A percentile compares a stretch with the other conserved stretches of the same genome.
These are phyloP conservation scores for Ligustrum vulgare DNA, from an alignment of 257 asterid species.

Conservation along the genomic window DNA sequence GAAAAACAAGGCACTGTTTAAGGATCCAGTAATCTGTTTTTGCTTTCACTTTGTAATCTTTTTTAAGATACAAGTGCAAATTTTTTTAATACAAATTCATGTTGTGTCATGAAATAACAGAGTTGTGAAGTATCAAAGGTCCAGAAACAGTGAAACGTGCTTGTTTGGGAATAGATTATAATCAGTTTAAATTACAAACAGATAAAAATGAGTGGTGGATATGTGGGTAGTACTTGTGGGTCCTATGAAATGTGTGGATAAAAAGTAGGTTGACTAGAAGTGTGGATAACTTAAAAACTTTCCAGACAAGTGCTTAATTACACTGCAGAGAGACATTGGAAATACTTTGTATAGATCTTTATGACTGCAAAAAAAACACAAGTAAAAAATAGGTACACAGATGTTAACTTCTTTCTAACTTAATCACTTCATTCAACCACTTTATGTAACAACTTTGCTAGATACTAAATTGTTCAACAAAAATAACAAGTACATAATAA, in stretches of 20 bases:
- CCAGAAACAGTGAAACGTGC: not conserved
- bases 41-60: not conserved
- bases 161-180: no score
- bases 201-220: no score
- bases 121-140: not conserved
- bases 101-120: not conserved
- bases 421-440: not conserved
- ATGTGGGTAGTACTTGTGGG: no score
- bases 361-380: no score
- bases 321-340: not conserved
- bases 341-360: not conserved
- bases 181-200: no score
- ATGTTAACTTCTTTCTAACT: not conserved
- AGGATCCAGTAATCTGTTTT: not conserved
- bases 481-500: no score
- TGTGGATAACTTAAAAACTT: no score
- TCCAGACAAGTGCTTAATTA: not conserved
- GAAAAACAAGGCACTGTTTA: constrained; percentile 4
- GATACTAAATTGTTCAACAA: not conserved
- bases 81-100: not conserved
- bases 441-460: not conserved
- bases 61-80: not conserved
- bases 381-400: not conserved
- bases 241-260: no score
- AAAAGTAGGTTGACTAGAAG: no score